These are phyloP conservation scores for Pseudopithomyces chartarum DNA, from an alignment of 2,329 filamentous ascomycete species.

Conservation along the genomic window DNA sequence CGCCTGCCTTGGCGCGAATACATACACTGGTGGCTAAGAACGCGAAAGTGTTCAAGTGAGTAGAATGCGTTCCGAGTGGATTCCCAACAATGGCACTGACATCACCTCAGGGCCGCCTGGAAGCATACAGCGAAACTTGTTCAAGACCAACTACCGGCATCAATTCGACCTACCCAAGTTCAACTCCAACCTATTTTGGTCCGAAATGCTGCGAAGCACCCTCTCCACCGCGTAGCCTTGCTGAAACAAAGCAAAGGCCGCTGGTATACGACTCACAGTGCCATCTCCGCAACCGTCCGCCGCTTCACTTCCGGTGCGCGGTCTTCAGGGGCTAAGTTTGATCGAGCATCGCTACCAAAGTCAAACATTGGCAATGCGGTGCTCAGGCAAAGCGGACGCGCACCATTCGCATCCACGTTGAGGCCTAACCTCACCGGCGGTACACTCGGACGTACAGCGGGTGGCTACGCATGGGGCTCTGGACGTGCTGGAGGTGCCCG, in stretches of 20 bases:
- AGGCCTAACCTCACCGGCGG: conserved; percentile 92
- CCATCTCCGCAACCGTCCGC: conserved; percentile 51
- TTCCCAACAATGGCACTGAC: conserved; percentile 17
- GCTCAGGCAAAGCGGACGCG: conserved; percentile 70
- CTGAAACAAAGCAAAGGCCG: conserved; percentile 68
- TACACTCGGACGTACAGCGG: conserved; percentile 79
- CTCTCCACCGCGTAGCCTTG: conserved; percentile 64
- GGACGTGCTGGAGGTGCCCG: conserved; percentile 73
- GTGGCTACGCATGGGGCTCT: conserved; percentile 81
- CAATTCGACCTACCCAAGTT: conserved; percentile 49
- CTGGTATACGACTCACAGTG: conserved; percentile 64
- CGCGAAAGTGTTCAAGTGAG: conserved; percentile 48
- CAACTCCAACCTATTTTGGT: conserved; percentile 65
- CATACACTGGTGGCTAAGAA: conserved; percentile 49
- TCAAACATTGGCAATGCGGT: conserved; percentile 63
- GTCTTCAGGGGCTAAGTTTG: conserved; percentile 49
- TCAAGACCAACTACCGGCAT: conserved; percentile 51
- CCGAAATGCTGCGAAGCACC: conserved; percentile 61
- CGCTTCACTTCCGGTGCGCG: conserved; percentile 56
- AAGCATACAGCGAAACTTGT: conserved; percentile 53
- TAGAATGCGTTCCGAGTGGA: neutral
- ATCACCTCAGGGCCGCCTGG: conserved; percentile 50
- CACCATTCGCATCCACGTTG: conserved; percentile 86
- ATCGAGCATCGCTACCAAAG: conserved; percentile 59
- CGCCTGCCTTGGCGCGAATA: conserved; percentile 44